A percentile compares a stretch with the other conserved stretches of the same genome.
These are phyloP conservation scores for Moniliella sp. DNA, from an alignment of 1,284 basidiomycete genomes.

Conservation along the genomic window DNA sequence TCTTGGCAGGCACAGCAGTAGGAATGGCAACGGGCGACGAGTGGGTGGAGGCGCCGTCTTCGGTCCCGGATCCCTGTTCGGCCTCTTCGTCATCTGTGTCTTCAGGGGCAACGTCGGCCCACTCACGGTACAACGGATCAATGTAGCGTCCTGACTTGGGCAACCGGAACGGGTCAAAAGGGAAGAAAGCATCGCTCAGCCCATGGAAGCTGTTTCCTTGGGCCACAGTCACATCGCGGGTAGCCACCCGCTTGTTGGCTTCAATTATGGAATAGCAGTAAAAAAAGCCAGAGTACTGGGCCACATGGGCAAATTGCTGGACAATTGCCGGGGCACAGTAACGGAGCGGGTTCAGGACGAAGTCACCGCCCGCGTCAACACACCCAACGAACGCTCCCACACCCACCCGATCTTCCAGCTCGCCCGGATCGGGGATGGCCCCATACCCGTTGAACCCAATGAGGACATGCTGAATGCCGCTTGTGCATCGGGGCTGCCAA, in stretches of 20 bases:
- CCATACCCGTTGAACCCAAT: no score
- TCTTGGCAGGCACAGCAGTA: no score
- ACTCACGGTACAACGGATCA: conserved; percentile 40
- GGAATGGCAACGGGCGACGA: no score
- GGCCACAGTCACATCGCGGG: no score
- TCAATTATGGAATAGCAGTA: conserved; percentile 89
- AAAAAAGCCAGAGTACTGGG: conserved; percentile 69
- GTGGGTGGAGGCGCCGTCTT: no score
- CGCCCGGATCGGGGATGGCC: no score
- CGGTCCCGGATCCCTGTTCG: no score
- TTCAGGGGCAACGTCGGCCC: conserved; percentile 38
- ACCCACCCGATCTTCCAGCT: no score
- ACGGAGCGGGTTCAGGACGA: conserved; percentile 61
- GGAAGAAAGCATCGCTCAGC: conserved; percentile 75
- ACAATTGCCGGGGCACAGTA: conserved; percentile 63
- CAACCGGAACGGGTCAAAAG: conserved; percentile 88
- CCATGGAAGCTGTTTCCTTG: no score
- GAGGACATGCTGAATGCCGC: no score
- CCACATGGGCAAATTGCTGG: conserved; percentile 75
- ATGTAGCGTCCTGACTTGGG: conserved; percentile 40
- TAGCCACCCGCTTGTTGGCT: conserved; percentile 45
- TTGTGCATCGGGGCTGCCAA: no score
- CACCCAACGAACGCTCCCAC: no score
- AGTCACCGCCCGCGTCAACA: conserved; percentile 59
- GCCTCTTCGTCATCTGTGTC: conserved; percentile 16